A percentile compares a stretch with the other conserved stretches of the same genome.
Conservation (phyloP, 331 rosid species). For the Pyrus hybrid region DNA sequence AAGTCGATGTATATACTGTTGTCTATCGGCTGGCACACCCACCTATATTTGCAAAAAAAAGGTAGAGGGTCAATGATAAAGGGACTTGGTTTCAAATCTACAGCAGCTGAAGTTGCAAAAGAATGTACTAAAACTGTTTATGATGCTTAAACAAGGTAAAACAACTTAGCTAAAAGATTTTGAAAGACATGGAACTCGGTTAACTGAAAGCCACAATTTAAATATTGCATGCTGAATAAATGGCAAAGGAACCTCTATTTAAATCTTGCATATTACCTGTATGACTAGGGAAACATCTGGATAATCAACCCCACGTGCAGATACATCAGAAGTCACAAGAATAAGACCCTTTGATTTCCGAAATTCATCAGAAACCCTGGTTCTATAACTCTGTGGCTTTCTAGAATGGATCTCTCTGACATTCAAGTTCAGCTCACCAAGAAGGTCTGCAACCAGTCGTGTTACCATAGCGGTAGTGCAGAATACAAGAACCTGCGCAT, state of each 20-base stretch:
- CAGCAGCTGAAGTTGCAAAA: neutral
- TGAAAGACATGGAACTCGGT: neutral
- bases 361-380: conserved; percentile 88
- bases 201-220: neutral
- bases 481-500: conserved; percentile 77
- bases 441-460: conserved; percentile 74
- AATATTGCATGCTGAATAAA: neutral
- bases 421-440: conserved; percentile 79
- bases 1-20: conserved; percentile 87
- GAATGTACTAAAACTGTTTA: neutral
- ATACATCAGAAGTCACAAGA: conserved; percentile 92
- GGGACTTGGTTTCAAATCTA: neutral
- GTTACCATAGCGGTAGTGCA: conserved; percentile 99
- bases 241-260: neutral
- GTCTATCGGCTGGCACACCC: conserved; percentile 81
- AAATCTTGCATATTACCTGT: conserved; percentile 39
- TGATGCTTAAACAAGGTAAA: neutral
- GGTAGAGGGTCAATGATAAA: neutral
- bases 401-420: conserved; percentile 97
- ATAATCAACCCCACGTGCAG: conserved; percentile 99
- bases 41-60: conserved; percentile 31
- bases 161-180: neutral
- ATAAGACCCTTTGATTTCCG: conserved; percentile 89
- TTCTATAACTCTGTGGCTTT: conserved; percentile 86
- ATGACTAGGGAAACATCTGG: conserved; percentile 91